Base-by-base conservation (phyloP, 2,329 filamentous ascomycete species). In the Fusarium oligoseptatum region DNA sequence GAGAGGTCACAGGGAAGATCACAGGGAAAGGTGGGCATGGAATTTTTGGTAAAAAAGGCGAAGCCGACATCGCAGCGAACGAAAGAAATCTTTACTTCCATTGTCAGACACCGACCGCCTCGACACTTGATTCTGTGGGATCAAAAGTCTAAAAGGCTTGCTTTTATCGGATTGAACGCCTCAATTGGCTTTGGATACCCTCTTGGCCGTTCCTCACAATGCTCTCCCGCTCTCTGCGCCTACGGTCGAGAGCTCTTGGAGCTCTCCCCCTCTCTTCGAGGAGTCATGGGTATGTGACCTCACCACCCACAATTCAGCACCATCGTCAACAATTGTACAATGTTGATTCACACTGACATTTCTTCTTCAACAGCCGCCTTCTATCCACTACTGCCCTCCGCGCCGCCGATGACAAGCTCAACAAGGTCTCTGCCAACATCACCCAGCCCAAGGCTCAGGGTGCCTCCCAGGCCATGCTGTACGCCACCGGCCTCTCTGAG, bases 361-460 rank as follows among this genome's bases (percentile, higher is more conserved):
- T 17, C 11, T n/a, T 56, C 6, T 14, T 55, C 24, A 20, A 3
- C 48, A 89, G 88, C 67, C 88, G 89, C 64, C 81, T 85, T 71
- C 82, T 91, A 63, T 89, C 85, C 52, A 89, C 89, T 20, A 78
- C 87, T 34, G 81, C 86, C 76, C 84, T 85, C 72, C 85, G 81
- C 75, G 80, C 83, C 66, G 79, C 83, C 76, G 85, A 91, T 69
- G 85, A 88, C 52, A 84, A 88, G 78, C 90, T 98, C 83, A 99
- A 99, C 89, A 94, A 91, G 83, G 88, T 96, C 82, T 98, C 95
- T 71, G 87, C 91, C 71, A 84, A 88, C 82, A 96, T 99, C 86
- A 99, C 97, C 29, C 95, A 98, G 86, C 96, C 95, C 82, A 98
- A 98, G 87, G 97, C 96, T 37, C 97, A 99, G 87, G 97, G 97